Evolutionary conservation across 2,329 filamentous ascomycete genomes (phyloP), one percentile per base, ranked within the genome.

Genomic region (Sporothrix dimorphospora): DNA sequence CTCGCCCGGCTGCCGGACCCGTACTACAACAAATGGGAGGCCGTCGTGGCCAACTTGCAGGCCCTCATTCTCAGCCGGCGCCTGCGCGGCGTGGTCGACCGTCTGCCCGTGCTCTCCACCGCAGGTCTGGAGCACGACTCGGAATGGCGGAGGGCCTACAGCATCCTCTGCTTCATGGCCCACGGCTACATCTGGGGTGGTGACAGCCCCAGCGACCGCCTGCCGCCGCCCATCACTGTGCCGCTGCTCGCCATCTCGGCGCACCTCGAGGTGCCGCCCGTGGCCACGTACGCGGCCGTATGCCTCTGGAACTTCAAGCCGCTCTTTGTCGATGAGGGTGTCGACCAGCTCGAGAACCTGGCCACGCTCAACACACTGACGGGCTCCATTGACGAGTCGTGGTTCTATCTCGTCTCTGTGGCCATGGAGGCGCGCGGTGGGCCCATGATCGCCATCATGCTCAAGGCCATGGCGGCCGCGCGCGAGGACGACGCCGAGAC

Each of bases 271-370:
- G 85, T 99, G 34, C 94, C 93, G 7, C 93, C 94, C 0, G 95
- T 99, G 38, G 96, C 95, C 65, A 98, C 95, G 21, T 99, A 98
- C 80, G 94, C 96, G 7, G 93, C 92, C 8, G 86, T 98, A 4
- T 95, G 93, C 76, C 86, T 99, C 34, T 99, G 96, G 96, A 99
- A 99, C 82, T 98, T 94, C 86, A 95, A 94, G 81, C 93, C 94
- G 0, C 87, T 98, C 71, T 98, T 98, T 79, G 83, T 90, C 73
- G 89, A 93, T 74, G 94, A 98, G 80, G 87, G 88, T 47, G 89
- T 96, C 72, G 93, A 97, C 78, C 89, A 90, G 75, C 86, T 98
- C 61, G 91, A 96, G 78, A 98, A 99, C 77, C 87, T 99, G 71
- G 90, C 93, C 53, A 96, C 93, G 1, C 86, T 98, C 73, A 89